phyloP scores from a whole-genome alignment of 257 asterid genomes.

The Ophiorrhiza pumila region DNA sequence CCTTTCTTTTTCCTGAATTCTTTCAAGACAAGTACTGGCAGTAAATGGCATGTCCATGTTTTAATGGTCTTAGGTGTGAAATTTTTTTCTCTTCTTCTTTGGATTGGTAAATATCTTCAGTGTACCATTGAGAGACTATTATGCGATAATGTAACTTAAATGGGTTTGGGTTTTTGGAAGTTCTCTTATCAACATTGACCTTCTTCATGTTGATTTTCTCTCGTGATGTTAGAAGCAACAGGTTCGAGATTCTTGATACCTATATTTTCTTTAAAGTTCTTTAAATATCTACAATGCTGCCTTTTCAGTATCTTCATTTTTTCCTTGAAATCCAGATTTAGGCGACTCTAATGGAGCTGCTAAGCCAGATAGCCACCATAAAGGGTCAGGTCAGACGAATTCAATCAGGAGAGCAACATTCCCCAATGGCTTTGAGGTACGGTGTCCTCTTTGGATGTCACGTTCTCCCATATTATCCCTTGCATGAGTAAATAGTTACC shows the following conservation, averaged over 20 bases:
- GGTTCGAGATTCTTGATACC: conserved; percentile 5
- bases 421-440: conserved; percentile 68
- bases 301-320: conserved; percentile 19
- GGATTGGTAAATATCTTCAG: not conserved
- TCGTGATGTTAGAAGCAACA: not conserved
- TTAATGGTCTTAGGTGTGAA: not conserved
- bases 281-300: conserved; percentile 4
- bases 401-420: conserved; percentile 43
- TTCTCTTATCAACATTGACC: not conserved
- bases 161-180: not conserved
- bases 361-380: conserved; percentile 41
- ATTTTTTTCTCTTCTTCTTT: not conserved
- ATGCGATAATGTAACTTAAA: not conserved
- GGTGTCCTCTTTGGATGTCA: conserved; percentile 6
- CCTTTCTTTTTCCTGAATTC: not conserved
- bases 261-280: not conserved
- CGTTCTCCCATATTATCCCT: not conserved
- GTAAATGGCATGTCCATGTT: conserved; percentile 1
- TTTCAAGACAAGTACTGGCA: not conserved
- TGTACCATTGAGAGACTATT: not conserved
- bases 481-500: not conserved
- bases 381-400: conserved; percentile 38
- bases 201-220: conserved; percentile 10
- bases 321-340: conserved; percentile 31
- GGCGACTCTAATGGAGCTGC: conserved; percentile 56